These are phyloP conservation scores for Tephrocybe rancida DNA, from an alignment of 768 basidiomycete species.

Conservation along the genomic window DNA sequence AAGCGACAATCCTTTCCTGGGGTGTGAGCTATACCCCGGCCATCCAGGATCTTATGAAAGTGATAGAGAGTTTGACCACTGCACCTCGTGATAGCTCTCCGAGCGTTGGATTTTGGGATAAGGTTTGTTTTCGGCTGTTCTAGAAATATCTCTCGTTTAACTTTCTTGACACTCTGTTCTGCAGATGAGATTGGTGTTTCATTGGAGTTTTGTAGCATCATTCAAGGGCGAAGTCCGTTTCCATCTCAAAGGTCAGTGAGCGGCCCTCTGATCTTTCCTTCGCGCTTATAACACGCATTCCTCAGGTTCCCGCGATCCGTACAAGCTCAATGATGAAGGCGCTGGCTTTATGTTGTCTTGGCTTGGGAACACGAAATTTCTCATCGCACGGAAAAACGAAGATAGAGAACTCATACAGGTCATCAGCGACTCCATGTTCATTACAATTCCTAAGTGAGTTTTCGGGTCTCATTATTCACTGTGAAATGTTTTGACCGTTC, in stretches of 20 bases:
- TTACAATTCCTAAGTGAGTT: slow-evolving; percentile 84
- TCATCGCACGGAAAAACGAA: slow-evolving; percentile 69
- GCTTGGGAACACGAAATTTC: slow-evolving; percentile 72
- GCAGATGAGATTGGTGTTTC: slow-evolving; percentile 77
- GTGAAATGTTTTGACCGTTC: neutral
- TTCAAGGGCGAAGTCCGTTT: slow-evolving; percentile 76
- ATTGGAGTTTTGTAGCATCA: slow-evolving; percentile 73
- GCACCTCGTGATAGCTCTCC: slow-evolving; percentile 82
- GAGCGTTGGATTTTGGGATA: slow-evolving; percentile 93
- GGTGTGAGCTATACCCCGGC: slow-evolving; percentile 85
- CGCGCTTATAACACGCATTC: neutral
- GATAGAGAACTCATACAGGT: slow-evolving; percentile 85
- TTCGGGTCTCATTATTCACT: neutral
- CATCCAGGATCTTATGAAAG: slow-evolving; percentile 83
- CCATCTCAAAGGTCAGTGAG: slow-evolving; percentile 80
- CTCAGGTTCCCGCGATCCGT: slow-evolving; percentile 82
- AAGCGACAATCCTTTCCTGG: slow-evolving; percentile 82
- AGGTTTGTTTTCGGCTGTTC: slow-evolving; percentile 46
- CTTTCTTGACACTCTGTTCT: neutral
- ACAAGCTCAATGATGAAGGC: slow-evolving; percentile 65
- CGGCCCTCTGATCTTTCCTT: neutral
- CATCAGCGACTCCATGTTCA: slow-evolving; percentile 74
- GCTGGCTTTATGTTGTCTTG: slow-evolving; percentile 89
- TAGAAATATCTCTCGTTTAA: neutral
- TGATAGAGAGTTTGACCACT: slow-evolving; percentile 80